phyloP scores from a whole-genome alignment of 176 grass and related monocot species.

The Pontederia paniculata region DNA sequence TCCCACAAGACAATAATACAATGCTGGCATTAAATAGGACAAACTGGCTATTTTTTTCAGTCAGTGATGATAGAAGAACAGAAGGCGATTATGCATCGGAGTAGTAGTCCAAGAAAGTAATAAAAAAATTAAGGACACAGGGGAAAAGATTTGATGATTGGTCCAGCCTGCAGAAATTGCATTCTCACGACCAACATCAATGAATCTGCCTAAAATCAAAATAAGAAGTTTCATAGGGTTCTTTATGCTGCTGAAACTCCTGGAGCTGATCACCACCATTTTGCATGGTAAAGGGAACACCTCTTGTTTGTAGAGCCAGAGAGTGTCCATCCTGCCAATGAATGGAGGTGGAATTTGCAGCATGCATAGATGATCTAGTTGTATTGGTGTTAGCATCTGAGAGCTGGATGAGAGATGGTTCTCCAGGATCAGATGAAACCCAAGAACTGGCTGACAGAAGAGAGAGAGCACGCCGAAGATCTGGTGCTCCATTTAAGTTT shows the following conservation, averaged over 20 bases:
- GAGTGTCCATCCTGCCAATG: neutral
- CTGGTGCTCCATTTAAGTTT: slow-evolving; percentile 18
- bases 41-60: too few species aligned
- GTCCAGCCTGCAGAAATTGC: too few species aligned
- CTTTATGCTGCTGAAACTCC: slow-evolving; percentile 7
- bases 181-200: neutral
- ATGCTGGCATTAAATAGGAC: too few species aligned
- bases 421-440: slow-evolving; percentile 12
- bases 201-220: slow-evolving; percentile 9
- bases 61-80: too few species aligned
- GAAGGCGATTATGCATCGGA: too few species aligned
- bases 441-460: slow-evolving; percentile 19
- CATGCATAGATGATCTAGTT: neutral
- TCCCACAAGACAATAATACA: too few species aligned
- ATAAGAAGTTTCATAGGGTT: neutral
- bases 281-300: slow-evolving; percentile 6
- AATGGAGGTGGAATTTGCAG: neutral
- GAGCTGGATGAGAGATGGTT: neutral
- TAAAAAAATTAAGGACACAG: too few species aligned
- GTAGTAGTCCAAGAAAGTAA: too few species aligned
- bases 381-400: neutral
- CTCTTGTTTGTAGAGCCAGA: neutral
- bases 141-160: too few species aligned
- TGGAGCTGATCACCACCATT: neutral
- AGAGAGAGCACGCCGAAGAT: slow-evolving; percentile 23